Evolutionary conservation across 768 basidiomycete species (phyloP), one percentile per base, ranked within the genome.

Genomic region (Tubosaeta brunneosetosa): DNA sequence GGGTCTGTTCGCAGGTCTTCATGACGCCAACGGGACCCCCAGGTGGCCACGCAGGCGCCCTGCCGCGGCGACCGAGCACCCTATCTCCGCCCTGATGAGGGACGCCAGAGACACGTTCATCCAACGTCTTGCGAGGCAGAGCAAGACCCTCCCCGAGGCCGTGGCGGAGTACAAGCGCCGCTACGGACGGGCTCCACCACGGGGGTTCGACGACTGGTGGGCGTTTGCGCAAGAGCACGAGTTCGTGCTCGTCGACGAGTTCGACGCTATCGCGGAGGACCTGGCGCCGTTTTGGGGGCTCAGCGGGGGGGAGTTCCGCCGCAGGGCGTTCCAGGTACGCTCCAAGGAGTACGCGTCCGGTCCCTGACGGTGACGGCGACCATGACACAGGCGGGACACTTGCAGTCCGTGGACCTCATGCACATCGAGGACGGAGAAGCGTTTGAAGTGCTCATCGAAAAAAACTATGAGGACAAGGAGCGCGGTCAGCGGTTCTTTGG

Each of bases 201-300:
- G 78, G 37, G 95, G 94, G 1, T 99, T 98, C 58, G 94, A 93
- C 63, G 72, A 78, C 27, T 97, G 95, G 95, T 95, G 84, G 81
- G 64, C 69, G 40, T 97, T 92, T 67, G 88, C 86, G 12, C 71
- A 78, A 66, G 74, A 82, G 51, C 79, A 91, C 68, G 71, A 80
- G 9, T 85, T 89, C 44, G 81, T 83, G 60, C 82, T 98, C 71
- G 75, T 88, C 3, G 95, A 98, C 67, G 95, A 98, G 66, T 97
- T 92, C 61, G 91, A 91, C 54, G 77, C 79, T 4, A 76, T 95
- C n/a, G 65, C 80, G 27, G 75, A 78, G 48, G 95, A 98, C 66
- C 71, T 99, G 44, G 81, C 77, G 17, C 93, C 94, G 1, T 98
- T 94, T 68, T 92, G 88, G 85, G 67, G 77, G 6, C 64, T 97